phyloP scores from a whole-genome alignment of 345 rosid species.

The Citrus reticulata region DNA sequence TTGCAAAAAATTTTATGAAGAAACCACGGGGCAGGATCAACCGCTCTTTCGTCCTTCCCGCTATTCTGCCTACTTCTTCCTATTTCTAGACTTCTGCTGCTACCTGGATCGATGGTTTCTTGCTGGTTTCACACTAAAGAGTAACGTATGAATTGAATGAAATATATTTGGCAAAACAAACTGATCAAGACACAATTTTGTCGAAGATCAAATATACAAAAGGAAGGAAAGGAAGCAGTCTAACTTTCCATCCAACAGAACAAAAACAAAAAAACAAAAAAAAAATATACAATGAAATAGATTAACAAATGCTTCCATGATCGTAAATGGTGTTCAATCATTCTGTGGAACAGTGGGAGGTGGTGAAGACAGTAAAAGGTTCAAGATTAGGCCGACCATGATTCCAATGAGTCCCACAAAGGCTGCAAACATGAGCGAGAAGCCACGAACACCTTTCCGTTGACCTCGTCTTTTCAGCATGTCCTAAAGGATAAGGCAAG shows the following conservation, averaged over 20 bases:
- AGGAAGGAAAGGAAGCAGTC: slow-evolving; percentile 9
- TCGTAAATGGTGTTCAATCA: slow-evolving; percentile 10
- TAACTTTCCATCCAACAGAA: slow-evolving; percentile 22
- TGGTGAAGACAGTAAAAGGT: slow-evolving; percentile 53
- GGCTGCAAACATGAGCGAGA: slow-evolving; percentile 69
- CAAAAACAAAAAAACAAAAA: background rate
- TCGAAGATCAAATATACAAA: slow-evolving; percentile 29
- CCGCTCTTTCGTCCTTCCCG: too few species aligned
- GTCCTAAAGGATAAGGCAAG: slow-evolving; percentile 40
- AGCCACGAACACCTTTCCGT: slow-evolving; percentile 45
- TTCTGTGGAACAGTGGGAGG: slow-evolving; percentile 17
- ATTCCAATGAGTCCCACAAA: slow-evolving; percentile 80
- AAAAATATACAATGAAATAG: slow-evolving; percentile 19
- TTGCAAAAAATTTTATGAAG: background rate
- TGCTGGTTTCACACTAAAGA: slow-evolving; percentile 2
- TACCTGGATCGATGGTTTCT: too few species aligned
- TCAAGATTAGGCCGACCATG: slow-evolving; percentile 71
- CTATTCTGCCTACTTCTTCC: too few species aligned
- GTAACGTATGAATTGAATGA: slow-evolving; percentile 23
- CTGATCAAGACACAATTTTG: slow-evolving; percentile 10
- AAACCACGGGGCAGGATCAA: background rate
- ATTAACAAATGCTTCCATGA: slow-evolving; percentile 1
- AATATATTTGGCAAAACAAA: slow-evolving; percentile 21
- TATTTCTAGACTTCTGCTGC: too few species aligned
- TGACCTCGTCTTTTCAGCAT: slow-evolving; percentile 63